A percentile compares a stretch with the other conserved stretches of the same genome.
Evolutionary conservation across 139 green algal genomes (phyloP).

Genomic region (Micromonas commoda): DNA sequence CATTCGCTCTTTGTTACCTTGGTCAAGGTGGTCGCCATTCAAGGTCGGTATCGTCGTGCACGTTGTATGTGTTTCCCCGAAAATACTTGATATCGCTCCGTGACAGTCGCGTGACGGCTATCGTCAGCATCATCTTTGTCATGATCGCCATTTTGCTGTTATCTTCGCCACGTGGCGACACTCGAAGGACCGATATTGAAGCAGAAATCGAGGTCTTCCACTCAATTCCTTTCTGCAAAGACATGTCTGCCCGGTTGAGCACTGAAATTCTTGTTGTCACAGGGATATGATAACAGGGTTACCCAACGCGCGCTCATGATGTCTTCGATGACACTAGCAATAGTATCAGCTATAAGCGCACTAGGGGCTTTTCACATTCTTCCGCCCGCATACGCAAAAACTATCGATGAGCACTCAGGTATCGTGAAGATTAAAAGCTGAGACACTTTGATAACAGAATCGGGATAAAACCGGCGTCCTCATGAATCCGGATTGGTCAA

Average conservation of each 20-base stretch:
- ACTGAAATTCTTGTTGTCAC: background rate
- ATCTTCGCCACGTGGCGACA: background rate
- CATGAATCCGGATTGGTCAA: too few species aligned
- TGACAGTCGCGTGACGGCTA: too few species aligned
- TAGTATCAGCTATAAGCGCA: background rate
- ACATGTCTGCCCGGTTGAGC: background rate
- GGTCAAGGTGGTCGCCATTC: too few species aligned
- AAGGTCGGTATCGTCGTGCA: too few species aligned
- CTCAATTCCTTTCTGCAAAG: background rate
- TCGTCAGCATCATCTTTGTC: background rate
- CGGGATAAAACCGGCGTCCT: too few species aligned
- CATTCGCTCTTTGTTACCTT: too few species aligned
- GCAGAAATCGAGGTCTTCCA: background rate
- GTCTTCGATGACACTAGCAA: background rate
- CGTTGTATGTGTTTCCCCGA: too few species aligned
- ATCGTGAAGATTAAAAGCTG: too few species aligned
- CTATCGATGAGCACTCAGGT: too few species aligned
- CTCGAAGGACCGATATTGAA: background rate
- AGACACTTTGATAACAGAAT: too few species aligned
- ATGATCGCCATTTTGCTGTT: background rate
- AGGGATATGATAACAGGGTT: background rate
- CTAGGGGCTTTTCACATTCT: background rate
- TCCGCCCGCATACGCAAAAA: background rate
- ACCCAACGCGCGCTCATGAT: background rate
- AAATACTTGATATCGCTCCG: too few species aligned